Evolutionary conservation across 495 filamentous ascomycete species (phyloP).

Genomic region (Penicillium maclennaniae): DNA sequence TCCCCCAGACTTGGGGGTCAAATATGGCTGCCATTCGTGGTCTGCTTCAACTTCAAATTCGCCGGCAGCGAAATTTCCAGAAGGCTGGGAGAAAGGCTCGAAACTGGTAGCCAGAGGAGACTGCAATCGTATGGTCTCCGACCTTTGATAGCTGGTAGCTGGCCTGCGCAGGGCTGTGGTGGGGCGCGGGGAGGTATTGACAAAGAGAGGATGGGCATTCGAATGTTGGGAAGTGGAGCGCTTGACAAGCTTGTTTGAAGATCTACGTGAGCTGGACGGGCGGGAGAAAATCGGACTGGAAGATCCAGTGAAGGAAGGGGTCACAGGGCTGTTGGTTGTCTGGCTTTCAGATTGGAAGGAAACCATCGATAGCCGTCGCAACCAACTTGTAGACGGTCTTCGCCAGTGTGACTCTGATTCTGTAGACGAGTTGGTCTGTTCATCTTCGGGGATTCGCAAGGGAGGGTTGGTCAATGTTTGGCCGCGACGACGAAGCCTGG

Average conservation of each 20-base stretch:
- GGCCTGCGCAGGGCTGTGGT: constrained; percentile 65
- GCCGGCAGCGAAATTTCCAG: constrained; percentile 14
- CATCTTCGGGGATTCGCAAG: constrained; percentile 25
- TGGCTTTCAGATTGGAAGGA: constrained; percentile 70
- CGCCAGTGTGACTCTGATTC: constrained; percentile 42
- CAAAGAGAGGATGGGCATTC: constrained; percentile 31
- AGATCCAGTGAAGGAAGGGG: constrained; percentile 69
- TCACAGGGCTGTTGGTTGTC: constrained; percentile 61
- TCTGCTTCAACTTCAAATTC: constrained; percentile 18
- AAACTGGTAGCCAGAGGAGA: constrained; percentile 32
- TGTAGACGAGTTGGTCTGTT: constrained; percentile 30
- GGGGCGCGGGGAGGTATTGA: constrained; percentile 44
- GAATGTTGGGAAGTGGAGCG: constrained; percentile 62
- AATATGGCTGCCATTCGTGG: constrained; percentile 45
- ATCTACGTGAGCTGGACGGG: constrained; percentile 42
- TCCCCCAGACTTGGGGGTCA: constrained; percentile 33
- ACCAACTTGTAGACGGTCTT: constrained; percentile 65
- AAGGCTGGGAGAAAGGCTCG: constrained; percentile 19
- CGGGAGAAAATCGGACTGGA: constrained; percentile 58
- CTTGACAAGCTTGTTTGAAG: constrained; percentile 87
- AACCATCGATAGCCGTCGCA: constrained; percentile 68
- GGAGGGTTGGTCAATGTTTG: constrained; percentile 39
- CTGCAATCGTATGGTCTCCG: constrained; percentile 60
- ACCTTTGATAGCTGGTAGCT: constrained; percentile 83
- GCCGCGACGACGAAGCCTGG: constrained; percentile 38